Evolutionary conservation across 2,329 filamentous ascomycete genomes (phyloP).

Genomic region (Aspergillus fijiensis): DNA sequence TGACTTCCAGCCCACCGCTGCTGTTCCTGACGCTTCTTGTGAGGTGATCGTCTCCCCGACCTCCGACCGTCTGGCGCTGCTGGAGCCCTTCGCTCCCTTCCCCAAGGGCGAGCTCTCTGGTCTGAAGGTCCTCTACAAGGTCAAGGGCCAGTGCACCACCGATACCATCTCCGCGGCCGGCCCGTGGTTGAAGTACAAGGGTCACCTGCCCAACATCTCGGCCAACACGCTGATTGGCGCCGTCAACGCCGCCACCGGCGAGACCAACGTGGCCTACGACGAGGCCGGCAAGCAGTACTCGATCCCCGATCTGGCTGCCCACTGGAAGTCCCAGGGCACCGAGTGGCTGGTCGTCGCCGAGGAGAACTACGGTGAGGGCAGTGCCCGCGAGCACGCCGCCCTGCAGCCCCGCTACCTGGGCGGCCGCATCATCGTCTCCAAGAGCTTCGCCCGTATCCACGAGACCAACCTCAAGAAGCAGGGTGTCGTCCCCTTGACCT

Average conservation of each 20-base stretch:
- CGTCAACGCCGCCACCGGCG: slow-evolving; percentile 84
- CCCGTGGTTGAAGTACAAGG: slow-evolving; percentile 99
- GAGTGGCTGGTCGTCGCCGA: slow-evolving; percentile 95
- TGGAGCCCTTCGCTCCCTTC: slow-evolving; percentile 88
- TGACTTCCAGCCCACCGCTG: slow-evolving; percentile 69
- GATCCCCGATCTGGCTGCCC: slow-evolving; percentile 82
- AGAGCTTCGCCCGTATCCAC: slow-evolving; percentile 88
- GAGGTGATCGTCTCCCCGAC: slow-evolving; percentile 77
- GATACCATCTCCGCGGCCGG: slow-evolving; percentile 97
- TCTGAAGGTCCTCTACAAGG: slow-evolving; percentile 89
- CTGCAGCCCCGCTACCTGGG: slow-evolving; percentile 89
- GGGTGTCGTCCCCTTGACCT: slow-evolving; percentile 90
- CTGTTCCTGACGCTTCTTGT: slow-evolving; percentile 67
- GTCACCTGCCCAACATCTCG: slow-evolving; percentile 94
- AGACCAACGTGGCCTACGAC: slow-evolving; percentile 92
- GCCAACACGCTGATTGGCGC: slow-evolving; percentile 97
- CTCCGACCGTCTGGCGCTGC: slow-evolving; percentile 84
- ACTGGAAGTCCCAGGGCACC: slow-evolving; percentile 73
- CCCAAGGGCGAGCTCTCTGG: slow-evolving; percentile 70
- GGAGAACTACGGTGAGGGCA: slow-evolving; percentile 95
- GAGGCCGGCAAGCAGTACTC: slow-evolving; percentile 69
- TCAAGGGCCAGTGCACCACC: slow-evolving; percentile 96
- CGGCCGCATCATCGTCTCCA: slow-evolving; percentile 76
- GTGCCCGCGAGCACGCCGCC: slow-evolving; percentile 83
- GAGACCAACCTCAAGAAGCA: slow-evolving; percentile 98